Evolutionary conservation across 2,329 filamentous ascomycete species (phyloP).

Genomic region (Cytospora piceae): DNA sequence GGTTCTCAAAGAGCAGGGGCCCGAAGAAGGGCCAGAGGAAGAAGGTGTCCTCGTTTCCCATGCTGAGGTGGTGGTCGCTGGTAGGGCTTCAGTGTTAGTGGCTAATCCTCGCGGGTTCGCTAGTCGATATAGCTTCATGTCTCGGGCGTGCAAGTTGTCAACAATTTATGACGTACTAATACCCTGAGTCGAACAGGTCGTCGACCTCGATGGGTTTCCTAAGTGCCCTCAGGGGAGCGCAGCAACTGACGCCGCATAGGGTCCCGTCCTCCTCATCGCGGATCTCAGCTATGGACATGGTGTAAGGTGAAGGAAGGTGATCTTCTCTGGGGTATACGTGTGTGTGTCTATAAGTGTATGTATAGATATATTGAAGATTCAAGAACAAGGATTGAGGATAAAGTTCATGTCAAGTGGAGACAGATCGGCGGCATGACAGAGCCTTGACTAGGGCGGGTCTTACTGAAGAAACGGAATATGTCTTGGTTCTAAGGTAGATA

Average conservation of each 20-base stretch:
- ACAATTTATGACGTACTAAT: conserved; percentile 31
- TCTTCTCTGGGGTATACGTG: background rate
- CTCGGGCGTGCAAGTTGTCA: background rate
- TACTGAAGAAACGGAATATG: background rate
- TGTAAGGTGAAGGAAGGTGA: background rate
- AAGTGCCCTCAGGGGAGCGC: conserved; percentile 45
- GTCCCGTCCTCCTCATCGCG: conserved; percentile 44
- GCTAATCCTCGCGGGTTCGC: background rate
- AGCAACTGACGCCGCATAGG: conserved; percentile 40
- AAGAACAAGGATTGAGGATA: conserved; percentile 14
- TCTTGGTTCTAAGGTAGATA: background rate
- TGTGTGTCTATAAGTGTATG: background rate
- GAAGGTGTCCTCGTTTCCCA: conserved; percentile 48
- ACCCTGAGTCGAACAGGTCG: conserved; percentile 33
- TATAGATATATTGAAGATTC: background rate
- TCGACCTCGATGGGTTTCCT: conserved; percentile 50
- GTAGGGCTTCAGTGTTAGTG: background rate
- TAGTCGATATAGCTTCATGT: background rate
- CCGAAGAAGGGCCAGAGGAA: conserved; percentile 65
- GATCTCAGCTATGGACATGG: conserved; percentile 27
- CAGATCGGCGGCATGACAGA: conserved; percentile 8
- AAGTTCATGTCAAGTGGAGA: conserved; percentile 16
- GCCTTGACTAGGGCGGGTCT: conserved; percentile 7
- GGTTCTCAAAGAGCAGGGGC: conserved; percentile 74
- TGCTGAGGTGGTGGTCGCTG: background rate